These are phyloP conservation scores for Candida koratica DNA, from an alignment of 805 yeast genomes.

Conservation along the genomic window DNA sequence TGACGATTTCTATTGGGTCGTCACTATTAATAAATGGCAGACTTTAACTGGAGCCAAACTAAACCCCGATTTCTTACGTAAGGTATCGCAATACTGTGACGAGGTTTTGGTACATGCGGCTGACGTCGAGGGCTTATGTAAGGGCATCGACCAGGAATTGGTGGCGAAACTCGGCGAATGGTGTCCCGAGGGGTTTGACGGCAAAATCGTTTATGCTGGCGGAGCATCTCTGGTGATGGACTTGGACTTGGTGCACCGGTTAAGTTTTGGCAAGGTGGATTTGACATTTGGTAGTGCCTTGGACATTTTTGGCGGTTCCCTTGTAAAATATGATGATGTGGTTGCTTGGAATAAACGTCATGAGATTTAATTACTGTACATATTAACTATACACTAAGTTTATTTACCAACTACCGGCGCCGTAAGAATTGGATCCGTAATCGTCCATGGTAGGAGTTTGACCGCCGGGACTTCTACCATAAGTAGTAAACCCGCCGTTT, in stretches of 20 bases:
- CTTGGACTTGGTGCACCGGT: slow-evolving; percentile 54
- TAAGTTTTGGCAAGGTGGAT: slow-evolving; percentile 83
- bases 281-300: slow-evolving; percentile 89
- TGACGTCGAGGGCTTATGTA: slow-evolving; percentile 94
- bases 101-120: slow-evolving; percentile 97
- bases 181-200: slow-evolving; percentile 51
- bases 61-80: slow-evolving; percentile 47
- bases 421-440: slow-evolving; percentile 36
- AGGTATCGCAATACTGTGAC: slow-evolving; percentile 62
- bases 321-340: slow-evolving; percentile 74
- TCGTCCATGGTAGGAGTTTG: slow-evolving; percentile 18
- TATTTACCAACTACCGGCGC: slow-evolving; percentile 28
- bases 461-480: slow-evolving; percentile 36
- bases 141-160: slow-evolving; percentile 81
- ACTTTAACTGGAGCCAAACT: slow-evolving; percentile 68
- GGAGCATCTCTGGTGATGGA: slow-evolving; percentile 82
- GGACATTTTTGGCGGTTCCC: slow-evolving; percentile 88
- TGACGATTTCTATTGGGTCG: slow-evolving; percentile 60
- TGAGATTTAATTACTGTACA: background rate
- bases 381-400: slow-evolving; percentile 1
- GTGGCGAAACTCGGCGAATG: slow-evolving; percentile 74
- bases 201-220: slow-evolving; percentile 92
- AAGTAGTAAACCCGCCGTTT: slow-evolving; percentile 46
- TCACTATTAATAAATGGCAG: slow-evolving; percentile 99
- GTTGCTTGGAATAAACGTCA: slow-evolving; percentile 61